Evolutionary conservation across 1,284 basidiomycete genomes (phyloP).

Genomic region (Ustilago xerochloae): DNA sequence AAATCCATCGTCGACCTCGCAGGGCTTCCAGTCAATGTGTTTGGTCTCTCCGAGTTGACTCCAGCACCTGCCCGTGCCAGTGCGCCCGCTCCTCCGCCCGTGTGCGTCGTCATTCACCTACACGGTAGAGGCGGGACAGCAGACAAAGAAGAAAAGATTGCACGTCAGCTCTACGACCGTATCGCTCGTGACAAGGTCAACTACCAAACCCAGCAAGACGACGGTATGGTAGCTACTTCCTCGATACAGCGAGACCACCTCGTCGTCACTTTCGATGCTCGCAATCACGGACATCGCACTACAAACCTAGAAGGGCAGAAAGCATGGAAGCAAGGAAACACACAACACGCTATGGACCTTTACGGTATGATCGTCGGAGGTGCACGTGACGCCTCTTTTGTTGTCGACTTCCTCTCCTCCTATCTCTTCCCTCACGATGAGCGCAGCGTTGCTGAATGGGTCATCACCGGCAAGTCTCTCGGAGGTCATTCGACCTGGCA

Average conservation of each 20-base stretch:
- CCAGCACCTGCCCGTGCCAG: slow-evolving; percentile 43
- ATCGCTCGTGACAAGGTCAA: slow-evolving; percentile 31
- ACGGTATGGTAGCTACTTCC: slow-evolving; percentile 16
- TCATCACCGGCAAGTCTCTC: slow-evolving; percentile 77
- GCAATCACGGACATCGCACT: slow-evolving; percentile 68
- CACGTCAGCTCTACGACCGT: slow-evolving; percentile 56
- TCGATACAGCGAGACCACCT: slow-evolving; percentile 58
- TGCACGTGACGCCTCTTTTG: slow-evolving; percentile 79
- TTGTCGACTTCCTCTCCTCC: slow-evolving; percentile 82
- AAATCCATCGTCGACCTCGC: slow-evolving; percentile 51
- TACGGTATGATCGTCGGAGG: slow-evolving; percentile 73
- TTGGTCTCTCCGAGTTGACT: slow-evolving; percentile 59
- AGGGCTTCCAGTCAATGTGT: slow-evolving; percentile 63
- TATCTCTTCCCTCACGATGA: slow-evolving; percentile 82
- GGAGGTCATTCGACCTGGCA: slow-evolving; percentile 85
- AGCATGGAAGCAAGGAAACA: slow-evolving; percentile 67
- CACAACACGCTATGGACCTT: slow-evolving; percentile 65
- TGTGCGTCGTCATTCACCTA: slow-evolving; percentile 61
- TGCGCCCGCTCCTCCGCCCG: slow-evolving; percentile 52
- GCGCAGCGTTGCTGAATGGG: slow-evolving; percentile 76
- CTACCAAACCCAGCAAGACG: slow-evolving; percentile 16
- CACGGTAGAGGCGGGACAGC: slow-evolving; percentile 64
- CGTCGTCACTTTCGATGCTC: slow-evolving; percentile 67
- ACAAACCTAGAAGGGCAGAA: slow-evolving; percentile 63
- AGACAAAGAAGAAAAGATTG: slow-evolving; percentile 58